Percentiles rank a stretch among this genome's conserved stretches.
Conservation (phyloP, 1,284 basidiomycete genomes). For the Peniophora sp. region DNA sequence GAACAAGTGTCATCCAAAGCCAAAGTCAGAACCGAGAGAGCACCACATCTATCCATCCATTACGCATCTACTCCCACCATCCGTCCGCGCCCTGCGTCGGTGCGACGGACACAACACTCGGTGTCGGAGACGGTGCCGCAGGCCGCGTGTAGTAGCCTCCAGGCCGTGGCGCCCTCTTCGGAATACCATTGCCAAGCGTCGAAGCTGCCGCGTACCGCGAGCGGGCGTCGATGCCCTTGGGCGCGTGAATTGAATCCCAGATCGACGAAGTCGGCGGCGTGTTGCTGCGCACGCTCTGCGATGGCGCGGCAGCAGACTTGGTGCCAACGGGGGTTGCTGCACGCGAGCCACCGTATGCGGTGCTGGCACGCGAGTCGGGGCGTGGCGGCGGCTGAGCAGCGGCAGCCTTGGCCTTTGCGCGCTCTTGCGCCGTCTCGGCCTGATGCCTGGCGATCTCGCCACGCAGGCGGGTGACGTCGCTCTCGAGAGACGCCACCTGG, state of each 20-base stretch:
- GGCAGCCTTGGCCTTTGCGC: conserved; percentile 30
- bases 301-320: conserved; percentile 12
- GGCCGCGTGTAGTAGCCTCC: conserved; percentile 14
- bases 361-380: conserved; percentile 66
- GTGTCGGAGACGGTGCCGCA: conserved; percentile 57
- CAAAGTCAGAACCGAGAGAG: too few relatives aligned
- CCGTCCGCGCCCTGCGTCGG: conserved; percentile 66
- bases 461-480: conserved; percentile 49
- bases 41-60: too few relatives aligned
- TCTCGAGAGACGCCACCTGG: conserved; percentile 55
- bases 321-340: conserved; percentile 30
- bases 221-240: conserved; percentile 20
- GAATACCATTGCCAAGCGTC: conserved; percentile 26
- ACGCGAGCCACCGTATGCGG: conserved; percentile 35
- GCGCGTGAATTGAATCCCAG: conserved; percentile 72
- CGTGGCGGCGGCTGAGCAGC: conserved; percentile 36
- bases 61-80: conserved; percentile 52
- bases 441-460: conserved; percentile 52
- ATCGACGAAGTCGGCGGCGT: conserved; percentile 49
- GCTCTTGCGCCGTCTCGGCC: conserved; percentile 45
- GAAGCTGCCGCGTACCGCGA: conserved; percentile 14
- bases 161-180: conserved; percentile 25
- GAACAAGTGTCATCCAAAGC: too few relatives aligned
- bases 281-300: conserved; percentile 28
- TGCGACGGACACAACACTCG: conserved; percentile 62